Conservation (phyloP, 2,329 filamentous ascomycete species). For the Apiospora hydei region DNA sequence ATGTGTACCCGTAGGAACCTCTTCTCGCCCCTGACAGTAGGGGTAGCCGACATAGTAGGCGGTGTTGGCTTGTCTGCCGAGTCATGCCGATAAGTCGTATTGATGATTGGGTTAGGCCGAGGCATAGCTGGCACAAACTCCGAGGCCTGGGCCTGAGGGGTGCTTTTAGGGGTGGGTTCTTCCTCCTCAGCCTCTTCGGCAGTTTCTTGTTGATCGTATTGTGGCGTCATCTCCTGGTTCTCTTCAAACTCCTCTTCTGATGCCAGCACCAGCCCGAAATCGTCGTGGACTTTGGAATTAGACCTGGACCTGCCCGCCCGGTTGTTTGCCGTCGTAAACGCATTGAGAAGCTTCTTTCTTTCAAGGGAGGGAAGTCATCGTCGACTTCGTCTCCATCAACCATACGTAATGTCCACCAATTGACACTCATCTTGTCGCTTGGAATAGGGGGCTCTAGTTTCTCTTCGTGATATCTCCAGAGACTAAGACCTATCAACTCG, state of each 20-base stretch:
- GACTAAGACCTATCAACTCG: slow-evolving; percentile 80
- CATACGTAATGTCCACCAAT: slow-evolving; percentile 84
- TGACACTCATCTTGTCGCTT: slow-evolving; percentile 74
- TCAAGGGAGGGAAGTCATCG: slow-evolving; percentile 84
- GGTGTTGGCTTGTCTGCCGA: slow-evolving; percentile 63
- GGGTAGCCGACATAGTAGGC: slow-evolving; percentile 50
- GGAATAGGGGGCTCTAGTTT: slow-evolving; percentile 73
- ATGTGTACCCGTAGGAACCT: slow-evolving; percentile 78
- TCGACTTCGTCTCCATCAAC: slow-evolving; percentile 86
- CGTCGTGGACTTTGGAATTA: slow-evolving; percentile 80
- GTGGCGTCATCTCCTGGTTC: slow-evolving; percentile 72
- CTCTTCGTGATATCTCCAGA: slow-evolving; percentile 82
- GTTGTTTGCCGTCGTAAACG: slow-evolving; percentile 85
- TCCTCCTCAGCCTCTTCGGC: slow-evolving; percentile 49
- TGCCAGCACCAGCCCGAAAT: slow-evolving; percentile 81
- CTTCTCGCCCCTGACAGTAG: slow-evolving; percentile 65
- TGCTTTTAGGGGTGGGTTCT: slow-evolving; percentile 54
- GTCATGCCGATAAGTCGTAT: slow-evolving; percentile 64
- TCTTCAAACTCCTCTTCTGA: slow-evolving; percentile 71
- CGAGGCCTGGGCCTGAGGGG: slow-evolving; percentile 52
- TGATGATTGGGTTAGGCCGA: slow-evolving; percentile 66
- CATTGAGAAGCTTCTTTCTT: slow-evolving; percentile 74
- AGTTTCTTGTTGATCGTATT: slow-evolving; percentile 65
- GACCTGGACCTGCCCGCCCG: slow-evolving; percentile 67
- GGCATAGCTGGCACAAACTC: slow-evolving; percentile 44